Conservation (phyloP, 371 early-diverging fungal species). For the Mucor mucedo region DNA sequence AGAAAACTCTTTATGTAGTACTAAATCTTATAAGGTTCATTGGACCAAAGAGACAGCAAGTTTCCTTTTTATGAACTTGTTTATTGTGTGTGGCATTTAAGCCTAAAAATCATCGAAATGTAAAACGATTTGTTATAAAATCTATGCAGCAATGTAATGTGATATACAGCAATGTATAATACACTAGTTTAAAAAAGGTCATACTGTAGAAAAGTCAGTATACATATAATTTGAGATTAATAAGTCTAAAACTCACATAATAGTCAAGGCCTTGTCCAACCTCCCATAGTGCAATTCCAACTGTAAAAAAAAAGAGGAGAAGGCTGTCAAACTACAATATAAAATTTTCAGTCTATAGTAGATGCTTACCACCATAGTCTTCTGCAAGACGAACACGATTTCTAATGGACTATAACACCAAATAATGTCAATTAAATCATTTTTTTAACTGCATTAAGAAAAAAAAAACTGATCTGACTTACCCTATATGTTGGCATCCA, state of each 20-base stretch:
- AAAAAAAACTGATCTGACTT: neutral
- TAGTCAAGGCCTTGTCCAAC: constrained; percentile 73
- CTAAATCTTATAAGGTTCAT: too few species aligned
- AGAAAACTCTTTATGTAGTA: too few species aligned
- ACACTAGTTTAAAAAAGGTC: constrained; percentile 14
- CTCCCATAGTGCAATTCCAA: constrained; percentile 70
- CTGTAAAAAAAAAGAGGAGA: constrained; percentile 12
- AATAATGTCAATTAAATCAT: neutral
- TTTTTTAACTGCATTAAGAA: neutral
- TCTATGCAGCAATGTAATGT: too few species aligned
- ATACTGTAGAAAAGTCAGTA: constrained; percentile 3
- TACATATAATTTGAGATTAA: neutral
- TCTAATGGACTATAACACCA: constrained; percentile 45
- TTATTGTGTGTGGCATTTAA: too few species aligned
- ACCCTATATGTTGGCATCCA: constrained; percentile 62
- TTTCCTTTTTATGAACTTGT: too few species aligned
- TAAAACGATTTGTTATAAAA: too few species aligned
- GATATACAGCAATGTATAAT: too few species aligned
- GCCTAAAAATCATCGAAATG: too few species aligned
- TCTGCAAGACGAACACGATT: constrained; percentile 54
- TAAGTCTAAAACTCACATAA: constrained; percentile 46
- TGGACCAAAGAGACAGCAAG: too few species aligned
- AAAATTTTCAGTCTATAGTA: neutral
- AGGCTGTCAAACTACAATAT: neutral
- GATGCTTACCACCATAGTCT: constrained; percentile 52